Evolutionary conservation across 2,329 filamentous ascomycete species (phyloP).

Genomic region (Parastagonospora nodorum): DNA sequence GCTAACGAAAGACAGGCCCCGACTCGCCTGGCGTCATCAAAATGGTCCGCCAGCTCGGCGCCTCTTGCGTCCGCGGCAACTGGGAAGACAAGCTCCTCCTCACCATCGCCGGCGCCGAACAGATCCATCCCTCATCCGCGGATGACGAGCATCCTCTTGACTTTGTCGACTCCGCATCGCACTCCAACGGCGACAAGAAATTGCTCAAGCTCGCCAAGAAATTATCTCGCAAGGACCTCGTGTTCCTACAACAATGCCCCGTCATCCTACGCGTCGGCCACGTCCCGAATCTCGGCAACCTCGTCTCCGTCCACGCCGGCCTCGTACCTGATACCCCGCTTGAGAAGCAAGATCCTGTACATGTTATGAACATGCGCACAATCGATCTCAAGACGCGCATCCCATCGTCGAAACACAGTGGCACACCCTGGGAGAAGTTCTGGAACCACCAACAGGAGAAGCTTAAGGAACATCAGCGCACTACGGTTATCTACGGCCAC

Average conservation of each 20-base stretch:
- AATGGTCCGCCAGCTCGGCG: constrained; percentile 72
- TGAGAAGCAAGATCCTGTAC: constrained; percentile 73
- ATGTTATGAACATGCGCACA: constrained; percentile 91
- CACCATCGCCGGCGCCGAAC: constrained; percentile 55
- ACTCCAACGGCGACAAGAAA: constrained; percentile 42
- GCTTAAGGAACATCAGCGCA: constrained; percentile 48
- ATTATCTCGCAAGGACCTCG: constrained; percentile 63
- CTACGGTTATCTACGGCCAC: constrained; percentile 71
- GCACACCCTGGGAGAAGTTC: constrained; percentile 70
- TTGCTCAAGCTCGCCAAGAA: constrained; percentile 62
- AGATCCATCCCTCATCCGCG: constrained; percentile 31
- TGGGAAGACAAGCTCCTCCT: constrained; percentile 88
- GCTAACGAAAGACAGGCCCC: constrained; percentile 56
- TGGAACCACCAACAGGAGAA: constrained; percentile 54
- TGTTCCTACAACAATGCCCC: constrained; percentile 73
- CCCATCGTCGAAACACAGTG: constrained; percentile 57
- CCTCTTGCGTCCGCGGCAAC: constrained; percentile 86
- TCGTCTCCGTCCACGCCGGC: constrained; percentile 84
- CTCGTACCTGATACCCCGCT: constrained; percentile 76
- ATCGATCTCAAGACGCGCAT: constrained; percentile 68
- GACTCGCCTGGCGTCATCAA: constrained; percentile 79
- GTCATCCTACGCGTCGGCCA: constrained; percentile 77
- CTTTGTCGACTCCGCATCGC: constrained; percentile 34
- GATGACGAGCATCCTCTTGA: constrained; percentile 34
- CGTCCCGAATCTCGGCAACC: constrained; percentile 63